Evolutionary conservation across 139 green algal genomes (phyloP).

Genomic region (Micractinium conductrix): DNA sequence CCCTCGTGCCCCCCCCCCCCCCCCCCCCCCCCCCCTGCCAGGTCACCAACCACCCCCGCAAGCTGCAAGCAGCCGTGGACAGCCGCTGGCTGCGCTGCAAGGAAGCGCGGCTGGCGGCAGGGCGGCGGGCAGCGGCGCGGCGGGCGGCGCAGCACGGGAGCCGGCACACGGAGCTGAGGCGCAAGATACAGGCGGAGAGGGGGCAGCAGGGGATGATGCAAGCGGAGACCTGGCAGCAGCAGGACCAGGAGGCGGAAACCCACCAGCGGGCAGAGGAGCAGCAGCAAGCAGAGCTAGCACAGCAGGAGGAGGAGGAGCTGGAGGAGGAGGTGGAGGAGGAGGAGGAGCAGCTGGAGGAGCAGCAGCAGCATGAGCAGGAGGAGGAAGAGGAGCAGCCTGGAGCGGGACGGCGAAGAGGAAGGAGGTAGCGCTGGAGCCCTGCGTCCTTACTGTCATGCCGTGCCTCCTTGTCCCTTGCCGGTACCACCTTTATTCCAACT

Average conservation of each 20-base stretch:
- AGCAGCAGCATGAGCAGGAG: background rate
- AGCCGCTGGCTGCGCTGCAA: background rate
- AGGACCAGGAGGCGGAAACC: no score
- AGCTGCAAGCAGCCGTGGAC: constrained; percentile 28
- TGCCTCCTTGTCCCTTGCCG: no score
- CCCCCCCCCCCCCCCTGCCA: no score
- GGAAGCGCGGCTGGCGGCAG: no score
- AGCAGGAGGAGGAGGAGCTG: background rate
- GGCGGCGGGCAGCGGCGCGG: no score
- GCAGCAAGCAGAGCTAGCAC: background rate
- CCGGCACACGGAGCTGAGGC: background rate
- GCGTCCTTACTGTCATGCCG: no score
- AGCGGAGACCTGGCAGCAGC: background rate
- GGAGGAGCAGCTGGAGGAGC: background rate
- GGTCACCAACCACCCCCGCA: constrained; percentile 57
- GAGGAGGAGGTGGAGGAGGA: background rate
- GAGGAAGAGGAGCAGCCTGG: background rate
- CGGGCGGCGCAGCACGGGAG: background rate
- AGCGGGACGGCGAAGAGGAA: no score
- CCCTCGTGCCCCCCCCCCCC: no score
- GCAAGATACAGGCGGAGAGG: background rate
- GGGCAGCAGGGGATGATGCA: background rate
- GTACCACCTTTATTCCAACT: no score
- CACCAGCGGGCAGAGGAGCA: background rate
- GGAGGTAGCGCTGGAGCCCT: no score